Conservation (phyloP, 768 basidiomycete genomes). For the Phylloporus arenicola region DNA sequence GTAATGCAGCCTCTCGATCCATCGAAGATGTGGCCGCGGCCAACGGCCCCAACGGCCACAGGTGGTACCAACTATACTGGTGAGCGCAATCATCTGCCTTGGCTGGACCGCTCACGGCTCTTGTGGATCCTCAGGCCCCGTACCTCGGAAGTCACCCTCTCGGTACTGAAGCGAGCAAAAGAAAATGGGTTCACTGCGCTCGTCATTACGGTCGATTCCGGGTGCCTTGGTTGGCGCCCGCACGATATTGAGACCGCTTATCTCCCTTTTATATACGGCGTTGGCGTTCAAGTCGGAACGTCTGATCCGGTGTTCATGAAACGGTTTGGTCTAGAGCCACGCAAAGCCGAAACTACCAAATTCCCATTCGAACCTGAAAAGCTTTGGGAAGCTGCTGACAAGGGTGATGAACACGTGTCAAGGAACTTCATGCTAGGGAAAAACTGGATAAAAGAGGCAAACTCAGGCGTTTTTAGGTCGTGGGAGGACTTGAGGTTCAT, state of each 20-base stretch:
- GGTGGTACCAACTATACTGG: constrained; percentile 52
- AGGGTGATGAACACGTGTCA: constrained; percentile 31
- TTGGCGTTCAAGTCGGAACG: constrained; percentile 37
- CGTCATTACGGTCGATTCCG: constrained; percentile 43
- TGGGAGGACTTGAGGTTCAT: constrained; percentile 46
- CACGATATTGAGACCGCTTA: constrained; percentile 38
- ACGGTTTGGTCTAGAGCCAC: constrained; percentile 24
- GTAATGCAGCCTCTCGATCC: constrained; percentile 32
- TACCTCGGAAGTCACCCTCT: constrained; percentile 34
- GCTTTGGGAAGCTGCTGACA: constrained; percentile 18
- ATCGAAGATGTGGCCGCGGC: constrained; percentile 48
- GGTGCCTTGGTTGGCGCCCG: constrained; percentile 41
- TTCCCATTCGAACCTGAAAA: constrained; percentile 35
- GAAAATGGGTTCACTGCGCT: constrained; percentile 38
- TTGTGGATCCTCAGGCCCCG: constrained; percentile 8
- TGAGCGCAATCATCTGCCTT: constrained; percentile 5
- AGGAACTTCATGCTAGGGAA: constrained; percentile 29
- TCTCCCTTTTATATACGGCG: constrained; percentile 33
- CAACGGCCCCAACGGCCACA: constrained; percentile 35
- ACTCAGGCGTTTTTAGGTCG: constrained; percentile 36
- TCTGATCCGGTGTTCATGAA: constrained; percentile 47
- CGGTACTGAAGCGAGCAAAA: constrained; percentile 40
- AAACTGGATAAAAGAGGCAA: constrained; percentile 36
- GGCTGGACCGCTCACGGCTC: background rate
- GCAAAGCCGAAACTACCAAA: constrained; percentile 21